These are phyloP conservation scores for Fraxinus greggii DNA, from an alignment of 305 asterid genomes.

Conservation along the genomic window DNA sequence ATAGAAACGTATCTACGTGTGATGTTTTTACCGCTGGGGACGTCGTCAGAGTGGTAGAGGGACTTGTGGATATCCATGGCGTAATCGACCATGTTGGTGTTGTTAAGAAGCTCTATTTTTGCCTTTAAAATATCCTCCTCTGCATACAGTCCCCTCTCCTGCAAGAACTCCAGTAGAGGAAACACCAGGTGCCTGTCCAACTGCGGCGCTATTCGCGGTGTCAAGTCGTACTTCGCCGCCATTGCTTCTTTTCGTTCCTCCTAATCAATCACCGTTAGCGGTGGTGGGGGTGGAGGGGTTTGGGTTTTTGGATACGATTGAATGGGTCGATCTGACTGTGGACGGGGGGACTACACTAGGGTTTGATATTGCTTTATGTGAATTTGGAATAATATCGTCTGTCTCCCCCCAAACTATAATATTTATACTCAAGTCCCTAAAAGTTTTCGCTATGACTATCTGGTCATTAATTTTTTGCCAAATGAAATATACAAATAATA, in stretches of 20 bases:
- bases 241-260: slow-evolving; percentile 4
- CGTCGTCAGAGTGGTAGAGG: slow-evolving; percentile 72
- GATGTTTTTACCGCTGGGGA: slow-evolving; percentile 58
- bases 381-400: neutral
- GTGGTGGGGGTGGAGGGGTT: neutral
- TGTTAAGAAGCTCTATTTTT: slow-evolving; percentile 72
- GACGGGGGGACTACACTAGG: neutral
- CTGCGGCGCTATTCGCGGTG: slow-evolving; percentile 74
- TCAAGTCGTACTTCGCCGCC: slow-evolving; percentile 81
- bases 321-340: neutral
- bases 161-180: slow-evolving; percentile 83
- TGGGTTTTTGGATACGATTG: neutral
- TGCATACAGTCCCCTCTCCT: slow-evolving; percentile 63
- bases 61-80: slow-evolving; percentile 88
- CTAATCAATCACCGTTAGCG: neutral
- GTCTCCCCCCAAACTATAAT: neutral
- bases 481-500: neutral
- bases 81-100: slow-evolving; percentile 92
- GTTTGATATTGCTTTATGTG: neutral
- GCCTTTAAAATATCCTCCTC: slow-evolving; percentile 78
- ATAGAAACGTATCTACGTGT: neutral
- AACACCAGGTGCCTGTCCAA: slow-evolving; percentile 84
- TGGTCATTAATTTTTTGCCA: neutral
- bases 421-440: neutral
- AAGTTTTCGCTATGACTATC: neutral